Evolutionary conservation across 2,329 filamentous ascomycete genomes (phyloP).

Genomic region (Arthrobotrys megalospora): DNA sequence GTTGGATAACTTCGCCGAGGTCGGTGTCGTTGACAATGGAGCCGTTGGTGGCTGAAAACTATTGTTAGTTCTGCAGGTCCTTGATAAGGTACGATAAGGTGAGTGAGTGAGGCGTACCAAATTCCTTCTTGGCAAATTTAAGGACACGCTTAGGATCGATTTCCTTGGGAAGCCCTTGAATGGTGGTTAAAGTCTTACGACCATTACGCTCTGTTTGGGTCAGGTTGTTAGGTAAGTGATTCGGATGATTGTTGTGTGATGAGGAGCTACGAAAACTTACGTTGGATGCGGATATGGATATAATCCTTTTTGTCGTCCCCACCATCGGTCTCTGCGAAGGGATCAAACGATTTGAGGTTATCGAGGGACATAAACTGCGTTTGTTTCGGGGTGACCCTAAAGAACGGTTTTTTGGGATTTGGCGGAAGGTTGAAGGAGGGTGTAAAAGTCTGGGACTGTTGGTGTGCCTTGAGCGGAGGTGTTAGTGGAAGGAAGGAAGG

Average conservation of each 20-base stretch:
- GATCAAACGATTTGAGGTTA: slow-evolving; percentile 98
- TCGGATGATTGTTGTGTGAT: background rate
- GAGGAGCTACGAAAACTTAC: slow-evolving; percentile 72
- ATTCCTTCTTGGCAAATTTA: slow-evolving; percentile 99
- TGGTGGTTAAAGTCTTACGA: slow-evolving; percentile 99
- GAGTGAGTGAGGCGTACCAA: slow-evolving; percentile 75
- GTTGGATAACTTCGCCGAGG: slow-evolving; percentile 99
- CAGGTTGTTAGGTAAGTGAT: slow-evolving; percentile 2
- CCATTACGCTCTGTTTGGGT: slow-evolving; percentile 91
- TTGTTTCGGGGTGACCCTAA: slow-evolving; percentile 43
- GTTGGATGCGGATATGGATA: slow-evolving; percentile 99
- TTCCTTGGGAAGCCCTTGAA: slow-evolving; percentile 98
- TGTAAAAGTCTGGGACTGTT: slow-evolving; percentile 22
- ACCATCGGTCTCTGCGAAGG: slow-evolving; percentile 99
- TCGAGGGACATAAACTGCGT: slow-evolving; percentile 94
- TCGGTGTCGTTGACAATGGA: slow-evolving; percentile 95
- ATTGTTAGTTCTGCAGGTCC: slow-evolving; percentile 62
- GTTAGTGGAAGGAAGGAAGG: slow-evolving; percentile 8
- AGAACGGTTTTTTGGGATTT: slow-evolving; percentile 38
- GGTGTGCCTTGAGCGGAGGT: background rate
- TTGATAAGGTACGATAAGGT: background rate
- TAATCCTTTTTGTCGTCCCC: slow-evolving; percentile 84
- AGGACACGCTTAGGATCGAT: slow-evolving; percentile 99
- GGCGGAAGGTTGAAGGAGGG: slow-evolving; percentile 19
- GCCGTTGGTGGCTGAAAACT: slow-evolving; percentile 91